Evolutionary conservation across 495 filamentous ascomycete genomes (phyloP).

Genomic region (Talaromyces nanjingensis): DNA sequence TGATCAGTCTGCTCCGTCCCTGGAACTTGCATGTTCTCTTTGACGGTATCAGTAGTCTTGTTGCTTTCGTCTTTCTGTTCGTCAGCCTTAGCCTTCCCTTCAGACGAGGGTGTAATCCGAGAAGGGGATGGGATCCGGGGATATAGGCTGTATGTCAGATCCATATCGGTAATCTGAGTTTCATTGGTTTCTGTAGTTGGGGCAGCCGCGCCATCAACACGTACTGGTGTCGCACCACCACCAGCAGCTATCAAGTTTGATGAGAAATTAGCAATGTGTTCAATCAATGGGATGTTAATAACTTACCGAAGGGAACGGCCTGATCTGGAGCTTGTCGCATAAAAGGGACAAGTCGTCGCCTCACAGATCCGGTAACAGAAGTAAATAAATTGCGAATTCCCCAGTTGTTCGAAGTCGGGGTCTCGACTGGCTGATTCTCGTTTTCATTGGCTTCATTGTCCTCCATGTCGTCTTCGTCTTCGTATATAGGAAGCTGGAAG

Average conservation of each 20-base stretch:
- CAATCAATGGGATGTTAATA: neutral
- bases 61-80: neutral
- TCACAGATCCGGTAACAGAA: conserved; percentile 3
- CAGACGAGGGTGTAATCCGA: neutral
- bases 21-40: neutral
- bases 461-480: neutral
- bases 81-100: neutral
- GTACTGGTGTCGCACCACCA: neutral
- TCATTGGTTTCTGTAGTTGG: neutral
- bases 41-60: neutral
- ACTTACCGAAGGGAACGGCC: conserved; percentile 9
- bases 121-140: neutral
- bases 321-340: neutral
- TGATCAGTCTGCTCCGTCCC: neutral
- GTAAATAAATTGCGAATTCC: conserved; percentile 1
- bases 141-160: conserved; percentile 3
- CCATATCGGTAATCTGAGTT: neutral
- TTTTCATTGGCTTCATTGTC: neutral
- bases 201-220: neutral
- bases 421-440: neutral
- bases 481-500: neutral
- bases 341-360: conserved; percentile 5
- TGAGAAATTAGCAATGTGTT: conserved; percentile 2
- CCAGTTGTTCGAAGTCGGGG: conserved; percentile 5
- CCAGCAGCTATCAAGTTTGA: neutral